These are phyloP conservation scores for Spergularia azorica DNA, from an alignment of 179 eudicot genomes.

Conservation along the genomic window DNA sequence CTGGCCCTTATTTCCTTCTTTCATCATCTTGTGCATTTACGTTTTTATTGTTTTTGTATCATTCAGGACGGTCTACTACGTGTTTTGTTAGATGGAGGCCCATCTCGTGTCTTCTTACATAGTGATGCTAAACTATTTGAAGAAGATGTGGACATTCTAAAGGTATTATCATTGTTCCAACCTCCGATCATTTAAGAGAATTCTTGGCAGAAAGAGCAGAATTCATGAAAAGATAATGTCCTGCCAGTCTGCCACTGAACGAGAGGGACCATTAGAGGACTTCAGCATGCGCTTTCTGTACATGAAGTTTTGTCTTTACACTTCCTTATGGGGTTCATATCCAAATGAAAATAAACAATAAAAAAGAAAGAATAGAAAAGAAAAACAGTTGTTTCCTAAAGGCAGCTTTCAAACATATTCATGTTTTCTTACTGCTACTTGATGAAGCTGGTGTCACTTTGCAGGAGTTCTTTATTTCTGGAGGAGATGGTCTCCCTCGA, in stretches of 20 bases:
- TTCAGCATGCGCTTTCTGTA: neutral
- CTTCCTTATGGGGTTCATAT: neutral
- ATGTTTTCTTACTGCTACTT: neutral
- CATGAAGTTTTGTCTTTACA: neutral
- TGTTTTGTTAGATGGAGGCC: constrained; percentile 93
- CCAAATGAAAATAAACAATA: neutral
- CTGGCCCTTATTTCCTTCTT: neutral
- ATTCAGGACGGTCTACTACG: constrained; percentile 90
- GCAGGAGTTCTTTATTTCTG: constrained; percentile 97
- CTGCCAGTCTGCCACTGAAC: too few relatives aligned
- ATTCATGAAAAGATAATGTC: too few relatives aligned
- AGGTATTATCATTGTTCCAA: constrained; percentile 49
- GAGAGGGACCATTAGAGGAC: neutral
- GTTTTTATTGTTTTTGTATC: constrained; percentile 9
- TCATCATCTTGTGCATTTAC: neutral
- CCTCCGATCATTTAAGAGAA: neutral
- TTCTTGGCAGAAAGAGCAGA: neutral
- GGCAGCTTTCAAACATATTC: neutral
- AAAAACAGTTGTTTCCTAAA: too few relatives aligned
- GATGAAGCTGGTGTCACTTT: neutral
- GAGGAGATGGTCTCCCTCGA: constrained; percentile 99
- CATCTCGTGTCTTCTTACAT: constrained; percentile 72
- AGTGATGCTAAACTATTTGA: constrained; percentile 84
- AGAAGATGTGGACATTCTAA: constrained; percentile 87
- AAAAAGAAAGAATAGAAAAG: too few relatives aligned